Evolutionary conservation across 108 stramenopile species (phyloP).

Genomic region (Skeletonema marinoi): DNA sequence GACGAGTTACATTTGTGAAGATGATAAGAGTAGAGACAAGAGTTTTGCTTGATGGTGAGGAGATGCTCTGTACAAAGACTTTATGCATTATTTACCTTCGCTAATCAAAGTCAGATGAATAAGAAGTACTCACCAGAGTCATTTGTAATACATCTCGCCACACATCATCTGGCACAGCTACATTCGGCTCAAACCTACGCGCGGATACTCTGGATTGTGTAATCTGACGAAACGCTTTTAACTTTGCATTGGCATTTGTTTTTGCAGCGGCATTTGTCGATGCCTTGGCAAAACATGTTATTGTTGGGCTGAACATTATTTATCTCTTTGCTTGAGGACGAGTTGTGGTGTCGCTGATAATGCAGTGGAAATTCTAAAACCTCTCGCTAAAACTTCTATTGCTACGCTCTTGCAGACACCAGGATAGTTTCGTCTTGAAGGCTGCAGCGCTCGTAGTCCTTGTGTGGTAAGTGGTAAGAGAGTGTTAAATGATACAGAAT

Average conservation of each 20-base stretch:
- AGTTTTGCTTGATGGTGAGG: background rate
- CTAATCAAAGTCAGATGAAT: background rate
- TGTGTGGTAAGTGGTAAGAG: too few species aligned
- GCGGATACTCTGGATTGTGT: conserved; percentile 57
- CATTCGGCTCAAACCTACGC: conserved; percentile 67
- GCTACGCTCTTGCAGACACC: too few species aligned
- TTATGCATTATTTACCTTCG: background rate
- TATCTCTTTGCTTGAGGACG: too few species aligned
- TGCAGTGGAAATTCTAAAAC: too few species aligned
- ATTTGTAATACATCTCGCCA: conserved; percentile 63
- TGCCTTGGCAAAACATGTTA: background rate
- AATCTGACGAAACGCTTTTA: conserved; percentile 64
- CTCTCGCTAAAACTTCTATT: too few species aligned
- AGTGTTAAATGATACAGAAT: too few species aligned
- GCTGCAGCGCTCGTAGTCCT: too few species aligned
- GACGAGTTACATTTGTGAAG: too few species aligned
- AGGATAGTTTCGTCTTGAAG: too few species aligned
- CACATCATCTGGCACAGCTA: conserved; percentile 46
- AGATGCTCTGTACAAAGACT: background rate
- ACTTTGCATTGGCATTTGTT: conserved; percentile 13
- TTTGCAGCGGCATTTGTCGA: background rate
- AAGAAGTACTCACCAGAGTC: conserved; percentile 59
- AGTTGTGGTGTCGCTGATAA: too few species aligned
- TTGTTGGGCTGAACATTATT: background rate
- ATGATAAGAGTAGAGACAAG: background rate